These are phyloP conservation scores for Alternaria alternata DNA, from an alignment of 2,329 filamentous ascomycete genomes.

Conservation along the genomic window DNA sequence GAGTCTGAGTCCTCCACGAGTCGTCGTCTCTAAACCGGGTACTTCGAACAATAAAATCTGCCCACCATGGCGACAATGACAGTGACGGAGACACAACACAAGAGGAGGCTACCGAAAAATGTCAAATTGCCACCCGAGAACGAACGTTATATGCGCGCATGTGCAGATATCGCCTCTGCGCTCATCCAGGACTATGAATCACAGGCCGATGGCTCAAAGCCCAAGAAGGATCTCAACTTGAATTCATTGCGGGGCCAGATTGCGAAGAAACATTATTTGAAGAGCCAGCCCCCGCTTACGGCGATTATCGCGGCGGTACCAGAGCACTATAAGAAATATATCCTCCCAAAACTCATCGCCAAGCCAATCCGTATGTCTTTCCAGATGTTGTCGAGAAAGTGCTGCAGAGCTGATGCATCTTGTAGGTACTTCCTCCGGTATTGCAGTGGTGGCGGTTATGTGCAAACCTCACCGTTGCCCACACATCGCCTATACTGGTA, in stretches of 20 bases:
- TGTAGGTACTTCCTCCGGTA: conserved; percentile 88
- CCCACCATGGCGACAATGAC: conserved; percentile 70
- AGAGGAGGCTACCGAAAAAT: conserved; percentile 70
- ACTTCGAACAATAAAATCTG: conserved; percentile 8
- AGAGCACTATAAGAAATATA: conserved; percentile 99
- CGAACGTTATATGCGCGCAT: conserved; percentile 91
- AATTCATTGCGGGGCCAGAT: conserved; percentile 87
- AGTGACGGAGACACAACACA: conserved; percentile 58
- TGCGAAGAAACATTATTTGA: conserved; percentile 90
- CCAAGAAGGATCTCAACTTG: conserved; percentile 88
- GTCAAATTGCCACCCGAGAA: conserved; percentile 87
- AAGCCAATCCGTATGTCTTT: conserved; percentile 84
- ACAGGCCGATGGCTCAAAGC: conserved; percentile 73
- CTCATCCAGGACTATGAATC: conserved; percentile 95
- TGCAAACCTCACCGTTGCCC: conserved; percentile 98
- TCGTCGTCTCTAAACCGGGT: conserved; percentile 27
- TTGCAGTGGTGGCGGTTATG: conserved; percentile 98
- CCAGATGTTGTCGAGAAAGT: background rate
- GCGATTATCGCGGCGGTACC: conserved; percentile 98
- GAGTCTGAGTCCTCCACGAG: conserved; percentile 28
- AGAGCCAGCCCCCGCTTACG: conserved; percentile 87
- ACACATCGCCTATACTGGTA: conserved; percentile 97
- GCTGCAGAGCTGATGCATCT: conserved; percentile 6
- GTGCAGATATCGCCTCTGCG: conserved; percentile 91
- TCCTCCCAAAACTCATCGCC: conserved; percentile 92